Evolutionary conservation across 345 rosid genomes (phyloP).

Genomic region (Populus euphratica): DNA sequence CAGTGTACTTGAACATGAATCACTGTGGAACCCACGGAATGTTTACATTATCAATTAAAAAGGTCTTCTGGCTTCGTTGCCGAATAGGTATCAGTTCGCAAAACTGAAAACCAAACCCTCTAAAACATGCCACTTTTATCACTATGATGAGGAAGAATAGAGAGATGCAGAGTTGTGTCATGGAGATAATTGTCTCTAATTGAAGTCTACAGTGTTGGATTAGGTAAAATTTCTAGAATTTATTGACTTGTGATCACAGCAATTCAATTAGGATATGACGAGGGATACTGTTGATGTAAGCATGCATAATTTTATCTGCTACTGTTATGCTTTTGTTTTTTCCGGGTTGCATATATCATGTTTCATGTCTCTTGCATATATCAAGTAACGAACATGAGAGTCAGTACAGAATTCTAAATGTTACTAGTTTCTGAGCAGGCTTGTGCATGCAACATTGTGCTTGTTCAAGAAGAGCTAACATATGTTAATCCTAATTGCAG

Average conservation of each 20-base stretch:
- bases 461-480: background rate
- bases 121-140: background rate
- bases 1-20: background rate
- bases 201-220: background rate
- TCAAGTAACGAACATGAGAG: background rate
- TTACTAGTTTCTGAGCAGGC: background rate
- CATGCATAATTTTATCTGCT: background rate
- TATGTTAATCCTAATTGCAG: slow-evolving; percentile 27
- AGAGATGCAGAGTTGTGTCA: background rate
- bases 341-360: background rate
- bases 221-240: background rate
- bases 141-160: background rate
- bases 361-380: background rate
- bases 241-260: background rate
- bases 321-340: background rate
- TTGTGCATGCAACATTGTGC: background rate
- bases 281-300: background rate
- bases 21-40: background rate
- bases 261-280: background rate
- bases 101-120: background rate
- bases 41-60: background rate
- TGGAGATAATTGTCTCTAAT: background rate
- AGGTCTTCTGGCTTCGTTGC: background rate
- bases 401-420: background rate
- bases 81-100: background rate